A percentile compares a stretch with the other conserved stretches of the same genome.
These are phyloP conservation scores for Metschnikowia aberdeeniae DNA, from an alignment of 805 yeast species.

Conservation along the genomic window DNA sequence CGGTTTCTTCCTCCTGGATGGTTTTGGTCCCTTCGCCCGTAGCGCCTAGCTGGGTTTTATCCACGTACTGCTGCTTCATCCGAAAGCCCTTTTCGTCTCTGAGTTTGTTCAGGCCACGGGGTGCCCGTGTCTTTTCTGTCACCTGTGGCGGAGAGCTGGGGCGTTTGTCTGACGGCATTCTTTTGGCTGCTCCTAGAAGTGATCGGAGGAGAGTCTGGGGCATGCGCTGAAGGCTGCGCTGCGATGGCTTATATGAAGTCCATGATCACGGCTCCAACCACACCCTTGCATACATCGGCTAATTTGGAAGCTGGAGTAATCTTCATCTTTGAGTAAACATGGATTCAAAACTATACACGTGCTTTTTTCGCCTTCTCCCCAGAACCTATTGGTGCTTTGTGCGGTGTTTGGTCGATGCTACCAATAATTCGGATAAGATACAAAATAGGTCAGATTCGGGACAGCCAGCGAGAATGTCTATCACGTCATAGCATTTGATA, in stretches of 20 bases:
- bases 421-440: too few species aligned
- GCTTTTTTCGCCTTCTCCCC: too few species aligned
- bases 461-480: too few species aligned
- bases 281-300: too few species aligned
- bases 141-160: background rate
- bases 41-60: constrained; percentile 40
- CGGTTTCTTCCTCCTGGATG: constrained; percentile 52
- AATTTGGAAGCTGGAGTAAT: too few species aligned
- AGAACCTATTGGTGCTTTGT: too few species aligned
- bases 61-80: constrained; percentile 40
- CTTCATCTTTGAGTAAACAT: too few species aligned
- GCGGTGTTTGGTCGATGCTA: too few species aligned
- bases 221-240: background rate
- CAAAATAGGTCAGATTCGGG: too few species aligned
- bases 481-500: too few species aligned
- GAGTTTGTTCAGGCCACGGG: constrained; percentile 17
- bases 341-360: too few species aligned
- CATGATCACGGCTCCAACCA: too few species aligned
- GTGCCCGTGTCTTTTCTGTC: background rate
- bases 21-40: constrained; percentile 35
- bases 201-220: background rate
- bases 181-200: background rate
- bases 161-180: background rate
- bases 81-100: constrained; percentile 48
- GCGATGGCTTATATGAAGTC: constrained; percentile 2